A percentile compares a stretch with the other conserved stretches of the same genome.
Conservation (phyloP, 164 flowering plant species). For the Vitis rotundifolia region DNA sequence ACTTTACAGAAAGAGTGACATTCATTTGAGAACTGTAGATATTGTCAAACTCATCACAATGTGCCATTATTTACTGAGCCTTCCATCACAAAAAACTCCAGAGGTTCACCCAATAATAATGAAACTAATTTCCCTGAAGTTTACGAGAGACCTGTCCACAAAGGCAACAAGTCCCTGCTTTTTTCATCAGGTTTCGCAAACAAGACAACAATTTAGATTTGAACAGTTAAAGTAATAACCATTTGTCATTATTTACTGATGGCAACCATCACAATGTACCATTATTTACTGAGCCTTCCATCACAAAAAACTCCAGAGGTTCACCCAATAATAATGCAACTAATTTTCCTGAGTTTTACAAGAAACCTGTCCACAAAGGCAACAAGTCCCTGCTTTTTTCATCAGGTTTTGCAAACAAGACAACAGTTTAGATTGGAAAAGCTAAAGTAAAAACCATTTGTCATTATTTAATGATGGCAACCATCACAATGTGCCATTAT, state of each 20-base stretch:
- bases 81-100: conserved; percentile 26
- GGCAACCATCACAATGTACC: conserved; percentile 13
- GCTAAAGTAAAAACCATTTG: no score
- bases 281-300: conserved; percentile 38
- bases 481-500: conserved; percentile 20
- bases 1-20: no score
- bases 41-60: background rate
- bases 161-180: conserved; percentile 45
- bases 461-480: no score
- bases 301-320: conserved; percentile 22
- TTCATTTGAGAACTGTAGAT: no score
- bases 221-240: no score
- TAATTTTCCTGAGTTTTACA: conserved; percentile 31
- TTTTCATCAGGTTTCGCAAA: conserved; percentile 32
- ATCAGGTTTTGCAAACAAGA: conserved; percentile 19
- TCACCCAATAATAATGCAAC: conserved; percentile 33
- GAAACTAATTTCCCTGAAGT: conserved; percentile 45
- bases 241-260: no score
- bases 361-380: conserved; percentile 23
- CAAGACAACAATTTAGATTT: background rate
- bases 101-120: conserved; percentile 63
- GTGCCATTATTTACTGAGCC: conserved; percentile 59
- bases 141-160: conserved; percentile 44
- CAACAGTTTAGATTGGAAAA: background rate
- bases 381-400: conserved; percentile 38